Conservation (phyloP, 1,139 yeast genomes). For the Saccharomyces hybrid region DNA sequence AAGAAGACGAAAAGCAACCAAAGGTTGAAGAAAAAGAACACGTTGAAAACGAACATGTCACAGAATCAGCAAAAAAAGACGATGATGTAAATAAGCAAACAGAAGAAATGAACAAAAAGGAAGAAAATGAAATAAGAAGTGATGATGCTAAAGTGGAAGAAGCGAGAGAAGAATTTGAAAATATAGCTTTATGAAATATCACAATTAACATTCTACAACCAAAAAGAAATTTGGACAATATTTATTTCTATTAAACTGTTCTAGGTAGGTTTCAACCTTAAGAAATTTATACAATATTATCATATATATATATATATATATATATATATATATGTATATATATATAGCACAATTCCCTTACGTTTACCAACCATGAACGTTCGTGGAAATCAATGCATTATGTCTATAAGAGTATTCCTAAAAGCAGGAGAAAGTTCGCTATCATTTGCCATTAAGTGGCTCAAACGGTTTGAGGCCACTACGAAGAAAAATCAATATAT, state of each 20-base stretch:
- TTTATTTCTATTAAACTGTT: background rate
- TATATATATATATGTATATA: background rate
- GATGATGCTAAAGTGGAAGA: slow-evolving; percentile 4
- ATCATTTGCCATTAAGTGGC: background rate
- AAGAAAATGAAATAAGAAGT: slow-evolving; percentile 3
- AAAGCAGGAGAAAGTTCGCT: background rate
- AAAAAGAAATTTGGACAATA: background rate
- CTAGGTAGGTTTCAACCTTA: background rate
- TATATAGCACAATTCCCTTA: background rate
- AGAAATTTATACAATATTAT: background rate
- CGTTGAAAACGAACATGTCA: slow-evolving; percentile 5
- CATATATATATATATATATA: background rate
- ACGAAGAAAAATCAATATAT: background rate
- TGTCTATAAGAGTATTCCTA: background rate
- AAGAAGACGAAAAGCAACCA: slow-evolving; percentile 2
- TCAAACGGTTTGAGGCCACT: background rate
- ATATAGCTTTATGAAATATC: slow-evolving; percentile 2
- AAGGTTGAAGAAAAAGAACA: slow-evolving; percentile 3
- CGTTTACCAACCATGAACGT: background rate
- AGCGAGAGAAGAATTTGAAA: slow-evolving; percentile 4
- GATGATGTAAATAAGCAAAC: slow-evolving; percentile 1
- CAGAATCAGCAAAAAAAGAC: background rate
- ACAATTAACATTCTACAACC: slow-evolving; percentile 1
- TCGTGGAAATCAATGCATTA: background rate
- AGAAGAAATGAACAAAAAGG: slow-evolving; percentile 2